phyloP scores from a whole-genome alignment of 352 stramenopile species.

The Phytopythium mirpurense region DNA sequence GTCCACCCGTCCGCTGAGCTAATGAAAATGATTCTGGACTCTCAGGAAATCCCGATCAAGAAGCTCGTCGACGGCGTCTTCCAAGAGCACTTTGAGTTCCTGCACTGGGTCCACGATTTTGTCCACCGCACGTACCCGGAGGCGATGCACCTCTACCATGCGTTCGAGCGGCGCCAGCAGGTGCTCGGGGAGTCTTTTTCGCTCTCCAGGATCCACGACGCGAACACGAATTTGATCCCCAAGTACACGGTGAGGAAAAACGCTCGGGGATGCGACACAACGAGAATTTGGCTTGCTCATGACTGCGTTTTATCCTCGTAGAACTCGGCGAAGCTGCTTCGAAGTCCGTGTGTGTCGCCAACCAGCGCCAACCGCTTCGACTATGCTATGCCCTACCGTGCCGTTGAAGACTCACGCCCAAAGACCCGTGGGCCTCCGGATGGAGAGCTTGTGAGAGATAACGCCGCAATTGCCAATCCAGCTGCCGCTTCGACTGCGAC shows the following conservation, averaged over 20 bases:
- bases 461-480: neutral
- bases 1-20: neutral
- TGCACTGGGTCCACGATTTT: slow-evolving; percentile 80
- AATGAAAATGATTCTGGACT: no score
- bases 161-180: slow-evolving; percentile 50
- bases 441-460: neutral
- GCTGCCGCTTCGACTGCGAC: neutral
- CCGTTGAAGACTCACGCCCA: neutral
- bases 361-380: slow-evolving; percentile 4
- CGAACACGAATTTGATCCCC: slow-evolving; percentile 59
- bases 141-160: slow-evolving; percentile 44
- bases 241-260: slow-evolving; percentile 41
- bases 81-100: slow-evolving; percentile 80
- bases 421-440: neutral
- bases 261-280: slow-evolving; percentile 1
- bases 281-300: neutral
- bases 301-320: neutral
- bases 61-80: slow-evolving; percentile 70
- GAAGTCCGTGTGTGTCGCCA: neutral
- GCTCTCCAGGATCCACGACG: slow-evolving; percentile 19
- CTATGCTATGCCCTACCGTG: neutral
- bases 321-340: slow-evolving; percentile 30
- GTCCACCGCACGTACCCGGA: slow-evolving; percentile 68
- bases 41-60: slow-evolving; percentile 54
- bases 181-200: slow-evolving; percentile 25